phyloP scores from a whole-genome alignment of 2,329 filamentous ascomycete species.

The Eurotiales sp. region DNA sequence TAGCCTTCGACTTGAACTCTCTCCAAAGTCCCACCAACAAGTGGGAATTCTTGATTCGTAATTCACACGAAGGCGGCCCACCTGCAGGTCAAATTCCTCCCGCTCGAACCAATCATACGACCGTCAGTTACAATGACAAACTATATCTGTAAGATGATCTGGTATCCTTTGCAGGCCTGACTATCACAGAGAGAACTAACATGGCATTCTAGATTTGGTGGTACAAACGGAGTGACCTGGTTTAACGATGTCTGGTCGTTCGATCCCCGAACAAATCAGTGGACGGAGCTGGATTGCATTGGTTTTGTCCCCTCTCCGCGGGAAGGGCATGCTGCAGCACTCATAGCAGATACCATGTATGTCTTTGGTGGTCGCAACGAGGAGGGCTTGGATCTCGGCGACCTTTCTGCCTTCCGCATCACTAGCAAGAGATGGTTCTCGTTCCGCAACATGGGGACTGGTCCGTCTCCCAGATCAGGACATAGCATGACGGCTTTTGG shows the following conservation, averaged over 20 bases:
- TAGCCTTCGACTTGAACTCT: conserved; percentile 93
- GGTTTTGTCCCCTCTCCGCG: conserved; percentile 92
- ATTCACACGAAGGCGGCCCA: conserved; percentile 57
- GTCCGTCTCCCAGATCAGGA: conserved; percentile 86
- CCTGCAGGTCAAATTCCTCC: conserved; percentile 69
- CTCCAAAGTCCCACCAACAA: conserved; percentile 85
- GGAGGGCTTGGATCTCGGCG: conserved; percentile 86
- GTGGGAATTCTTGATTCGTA: conserved; percentile 88
- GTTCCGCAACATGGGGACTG: conserved; percentile 98
- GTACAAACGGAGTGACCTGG: conserved; percentile 93
- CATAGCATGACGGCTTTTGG: conserved; percentile 97
- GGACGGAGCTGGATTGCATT: conserved; percentile 90
- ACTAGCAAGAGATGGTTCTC: conserved; percentile 93
- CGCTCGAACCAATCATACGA: conserved; percentile 88
- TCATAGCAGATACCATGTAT: conserved; percentile 99
- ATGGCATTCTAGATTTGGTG: conserved; percentile 68
- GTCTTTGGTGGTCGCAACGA: conserved; percentile 95
- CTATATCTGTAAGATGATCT: conserved; percentile 72
- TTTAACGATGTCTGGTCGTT: conserved; percentile 99
- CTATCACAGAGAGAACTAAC: not conserved
- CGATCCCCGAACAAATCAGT: conserved; percentile 75
- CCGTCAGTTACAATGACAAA: conserved; percentile 88
- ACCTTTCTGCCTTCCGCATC: conserved; percentile 81
- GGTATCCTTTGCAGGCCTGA: not conserved
- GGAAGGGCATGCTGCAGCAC: conserved; percentile 87